Evolutionary conservation across 2,329 filamentous ascomycete species (phyloP).

Genomic region (Colletotrichum magnum): DNA sequence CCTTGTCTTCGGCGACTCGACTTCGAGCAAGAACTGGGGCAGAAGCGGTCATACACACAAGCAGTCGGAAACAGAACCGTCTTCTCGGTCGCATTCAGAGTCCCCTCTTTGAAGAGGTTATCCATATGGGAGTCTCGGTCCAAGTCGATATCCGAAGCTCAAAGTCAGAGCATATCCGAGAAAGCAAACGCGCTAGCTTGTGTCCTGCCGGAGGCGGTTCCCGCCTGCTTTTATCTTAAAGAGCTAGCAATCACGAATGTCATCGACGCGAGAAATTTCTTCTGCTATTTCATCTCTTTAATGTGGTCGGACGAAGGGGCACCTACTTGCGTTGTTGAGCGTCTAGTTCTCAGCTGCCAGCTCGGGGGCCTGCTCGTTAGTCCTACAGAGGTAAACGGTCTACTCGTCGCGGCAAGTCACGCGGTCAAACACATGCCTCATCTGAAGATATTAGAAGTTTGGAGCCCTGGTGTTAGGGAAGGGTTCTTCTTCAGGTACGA

Average conservation of each 20-base stretch:
- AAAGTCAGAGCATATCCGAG: constrained; percentile 2
- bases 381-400: neutral
- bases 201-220: neutral
- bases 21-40: constrained; percentile 1
- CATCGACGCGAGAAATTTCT: constrained; percentile 14
- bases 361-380: neutral
- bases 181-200: neutral
- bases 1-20: neutral
- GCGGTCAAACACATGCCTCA: constrained; percentile 1
- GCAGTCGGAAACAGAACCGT: neutral
- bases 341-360: neutral
- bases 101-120: neutral
- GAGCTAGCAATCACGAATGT: constrained; percentile 8
- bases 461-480: constrained; percentile 20
- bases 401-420: constrained; percentile 8
- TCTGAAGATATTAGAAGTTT: constrained; percentile 6
- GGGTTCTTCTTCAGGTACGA: constrained; percentile 14
- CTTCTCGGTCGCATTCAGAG: neutral
- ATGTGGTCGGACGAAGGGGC: neutral
- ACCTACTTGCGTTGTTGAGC: constrained; percentile 6
- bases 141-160: neutral
- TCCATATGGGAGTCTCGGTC: constrained; percentile 11
- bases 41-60: neutral
- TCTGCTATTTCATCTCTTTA: neutral
- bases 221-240: neutral